Evolutionary conservation across 352 stramenopile species (phyloP).

Genomic region (Phytophthora hibernalis): DNA sequence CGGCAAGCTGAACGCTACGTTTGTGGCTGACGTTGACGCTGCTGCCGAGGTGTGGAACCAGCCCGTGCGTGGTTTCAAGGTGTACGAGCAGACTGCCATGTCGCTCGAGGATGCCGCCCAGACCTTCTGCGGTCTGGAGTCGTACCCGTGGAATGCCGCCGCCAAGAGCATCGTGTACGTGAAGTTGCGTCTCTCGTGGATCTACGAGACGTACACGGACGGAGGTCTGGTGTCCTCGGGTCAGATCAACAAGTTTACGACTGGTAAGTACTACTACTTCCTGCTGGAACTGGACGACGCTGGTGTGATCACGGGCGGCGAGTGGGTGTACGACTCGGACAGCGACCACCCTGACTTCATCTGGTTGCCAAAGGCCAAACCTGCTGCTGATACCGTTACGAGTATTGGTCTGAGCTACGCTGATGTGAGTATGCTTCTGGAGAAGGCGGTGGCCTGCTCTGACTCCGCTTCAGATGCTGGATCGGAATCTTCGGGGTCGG

Average conservation of each 20-base stretch:
- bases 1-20: conserved; percentile 37
- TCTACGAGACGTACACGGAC: too few species aligned
- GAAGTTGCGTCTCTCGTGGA: too few species aligned
- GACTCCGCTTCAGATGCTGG: conserved; percentile 7
- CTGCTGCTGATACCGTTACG: conserved; percentile 27
- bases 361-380: conserved; percentile 33
- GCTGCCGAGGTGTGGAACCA: conserved; percentile 60
- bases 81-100: conserved; percentile 38
- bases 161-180: too few species aligned
- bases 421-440: conserved; percentile 26
- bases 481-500: not conserved
- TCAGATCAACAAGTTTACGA: conserved; percentile 33
- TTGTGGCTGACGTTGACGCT: conserved; percentile 48
- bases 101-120: conserved; percentile 32
- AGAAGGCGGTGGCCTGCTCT: conserved; percentile 19
- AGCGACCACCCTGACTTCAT: conserved; percentile 53
- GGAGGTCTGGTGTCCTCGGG: conserved; percentile 33
- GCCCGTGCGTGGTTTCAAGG: too few species aligned
- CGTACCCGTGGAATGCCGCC: too few species aligned
- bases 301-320: conserved; percentile 44
- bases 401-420: conserved; percentile 37
- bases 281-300: conserved; percentile 38
- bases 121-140: conserved; percentile 38
- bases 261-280: conserved; percentile 33
- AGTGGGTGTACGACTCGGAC: conserved; percentile 52